Conservation (phyloP, 108 stramenopile genomes). For the Fragilaria radians region DNA sequence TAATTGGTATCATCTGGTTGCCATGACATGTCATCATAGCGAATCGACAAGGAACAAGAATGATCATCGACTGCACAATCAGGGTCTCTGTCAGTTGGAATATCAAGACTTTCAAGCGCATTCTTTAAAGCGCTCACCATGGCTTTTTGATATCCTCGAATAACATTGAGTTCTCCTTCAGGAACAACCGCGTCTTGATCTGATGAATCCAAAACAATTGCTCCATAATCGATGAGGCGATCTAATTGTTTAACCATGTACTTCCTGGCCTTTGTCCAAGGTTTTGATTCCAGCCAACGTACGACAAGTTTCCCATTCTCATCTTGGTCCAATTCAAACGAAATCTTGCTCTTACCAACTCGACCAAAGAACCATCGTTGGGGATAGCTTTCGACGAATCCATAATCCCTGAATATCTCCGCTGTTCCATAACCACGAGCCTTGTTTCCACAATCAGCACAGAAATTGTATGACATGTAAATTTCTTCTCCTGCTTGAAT, state of each 20-base stretch:
- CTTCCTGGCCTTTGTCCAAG: background rate
- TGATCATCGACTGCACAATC: background rate
- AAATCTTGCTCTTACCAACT: slow-evolving; percentile 10
- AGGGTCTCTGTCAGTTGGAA: background rate
- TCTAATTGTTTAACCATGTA: background rate
- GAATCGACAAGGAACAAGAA: slow-evolving; percentile 1
- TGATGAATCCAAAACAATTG: background rate
- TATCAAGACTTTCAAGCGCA: slow-evolving; percentile 13
- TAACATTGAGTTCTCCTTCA: slow-evolving; percentile 15
- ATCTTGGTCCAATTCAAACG: slow-evolving; percentile 21
- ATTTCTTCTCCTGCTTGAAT: slow-evolving; percentile 59
- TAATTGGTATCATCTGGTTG: slow-evolving; percentile 19
- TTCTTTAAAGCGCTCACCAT: slow-evolving; percentile 12
- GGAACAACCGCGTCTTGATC: slow-evolving; percentile 7
- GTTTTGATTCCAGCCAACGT: background rate
- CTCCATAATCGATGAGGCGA: background rate
- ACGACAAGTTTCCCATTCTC: slow-evolving; percentile 1
- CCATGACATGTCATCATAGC: slow-evolving; percentile 10
- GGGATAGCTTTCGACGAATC: slow-evolving; percentile 76
- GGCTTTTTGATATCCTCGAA: slow-evolving; percentile 22
- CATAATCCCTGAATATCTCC: slow-evolving; percentile 61
- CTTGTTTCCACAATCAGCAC: slow-evolving; percentile 33
- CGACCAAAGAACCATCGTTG: slow-evolving; percentile 55
- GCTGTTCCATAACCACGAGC: slow-evolving; percentile 40
- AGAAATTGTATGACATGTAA: slow-evolving; percentile 58